These are phyloP conservation scores for Globisporangium paroecandrum DNA, from an alignment of 352 stramenopile species.

Conservation along the genomic window DNA sequence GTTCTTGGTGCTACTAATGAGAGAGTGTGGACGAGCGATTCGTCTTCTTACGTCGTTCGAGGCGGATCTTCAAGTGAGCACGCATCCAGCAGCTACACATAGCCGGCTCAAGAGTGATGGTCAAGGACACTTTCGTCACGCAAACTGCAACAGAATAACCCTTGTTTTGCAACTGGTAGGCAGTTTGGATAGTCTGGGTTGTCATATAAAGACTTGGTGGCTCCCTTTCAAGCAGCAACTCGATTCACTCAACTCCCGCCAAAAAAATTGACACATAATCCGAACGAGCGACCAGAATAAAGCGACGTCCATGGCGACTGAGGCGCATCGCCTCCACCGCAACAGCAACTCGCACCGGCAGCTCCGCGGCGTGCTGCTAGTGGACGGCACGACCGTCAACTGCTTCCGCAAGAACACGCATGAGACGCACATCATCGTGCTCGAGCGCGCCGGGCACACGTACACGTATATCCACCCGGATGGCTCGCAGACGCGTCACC, in stretches of 20 bases:
- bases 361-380: constrained; percentile 47
- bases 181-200: neutral
- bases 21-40: neutral
- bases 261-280: neutral
- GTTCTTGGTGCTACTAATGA: neutral
- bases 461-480: constrained; percentile 56
- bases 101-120: neutral
- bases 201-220: neutral
- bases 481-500: constrained; percentile 46
- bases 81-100: constrained; percentile 7
- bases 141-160: neutral
- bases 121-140: neutral
- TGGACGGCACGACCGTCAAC: constrained; percentile 42
- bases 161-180: neutral
- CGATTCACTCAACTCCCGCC: neutral
- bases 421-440: constrained; percentile 57
- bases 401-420: constrained; percentile 42
- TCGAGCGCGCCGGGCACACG: constrained; percentile 53
- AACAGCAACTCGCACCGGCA: neutral
- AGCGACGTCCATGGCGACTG: neutral
- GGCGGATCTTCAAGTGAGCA: constrained; percentile 16
- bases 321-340: neutral
- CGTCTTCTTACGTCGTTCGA: neutral
- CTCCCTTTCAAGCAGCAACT: constrained; percentile 3
- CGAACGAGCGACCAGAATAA: neutral